Conservation (phyloP, 2,329 filamentous ascomycete genomes). For the Alternaria consortialis region DNA sequence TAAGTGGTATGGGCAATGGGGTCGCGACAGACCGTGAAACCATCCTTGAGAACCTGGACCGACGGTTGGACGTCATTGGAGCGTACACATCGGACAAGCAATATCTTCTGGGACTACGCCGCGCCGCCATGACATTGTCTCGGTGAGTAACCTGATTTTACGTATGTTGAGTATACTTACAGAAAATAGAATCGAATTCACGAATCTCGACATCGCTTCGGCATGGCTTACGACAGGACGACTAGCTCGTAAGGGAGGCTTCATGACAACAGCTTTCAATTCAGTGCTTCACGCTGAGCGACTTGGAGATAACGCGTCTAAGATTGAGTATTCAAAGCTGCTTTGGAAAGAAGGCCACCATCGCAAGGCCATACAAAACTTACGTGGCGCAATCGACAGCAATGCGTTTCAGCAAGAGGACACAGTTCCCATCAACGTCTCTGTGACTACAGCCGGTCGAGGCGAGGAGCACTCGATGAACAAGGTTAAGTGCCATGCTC, state of each 20-base stretch:
- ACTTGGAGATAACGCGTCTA: conserved; percentile 84
- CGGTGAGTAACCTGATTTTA: conserved; percentile 58
- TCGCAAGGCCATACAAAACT: conserved; percentile 90
- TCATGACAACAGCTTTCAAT: conserved; percentile 88
- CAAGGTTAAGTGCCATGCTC: conserved; percentile 76
- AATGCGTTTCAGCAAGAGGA: conserved; percentile 73
- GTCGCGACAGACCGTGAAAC: conserved; percentile 44
- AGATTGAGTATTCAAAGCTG: conserved; percentile 91
- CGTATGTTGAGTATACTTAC: conserved; percentile 17
- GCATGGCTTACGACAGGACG: conserved; percentile 87
- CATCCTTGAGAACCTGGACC: conserved; percentile 67
- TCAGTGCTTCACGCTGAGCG: conserved; percentile 88
- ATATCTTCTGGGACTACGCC: conserved; percentile 84
- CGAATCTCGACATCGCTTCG: conserved; percentile 77
- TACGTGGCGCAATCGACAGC: conserved; percentile 84
- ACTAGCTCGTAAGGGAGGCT: conserved; percentile 84
- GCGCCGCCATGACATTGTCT: conserved; percentile 85
- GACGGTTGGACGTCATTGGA: conserved; percentile 87
- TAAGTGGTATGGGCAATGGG: conserved; percentile 61
- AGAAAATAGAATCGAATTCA: conserved; percentile 63
- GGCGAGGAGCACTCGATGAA: conserved; percentile 56
- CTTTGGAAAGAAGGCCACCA: conserved; percentile 94
- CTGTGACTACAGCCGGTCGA: conserved; percentile 51
- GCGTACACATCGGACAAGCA: conserved; percentile 93
- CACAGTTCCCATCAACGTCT: conserved; percentile 45